Evolutionary conservation across 75 land plant genomes (phyloP), one percentile per base, ranked within the genome.

Genomic region (Azolla pinnata): DNA sequence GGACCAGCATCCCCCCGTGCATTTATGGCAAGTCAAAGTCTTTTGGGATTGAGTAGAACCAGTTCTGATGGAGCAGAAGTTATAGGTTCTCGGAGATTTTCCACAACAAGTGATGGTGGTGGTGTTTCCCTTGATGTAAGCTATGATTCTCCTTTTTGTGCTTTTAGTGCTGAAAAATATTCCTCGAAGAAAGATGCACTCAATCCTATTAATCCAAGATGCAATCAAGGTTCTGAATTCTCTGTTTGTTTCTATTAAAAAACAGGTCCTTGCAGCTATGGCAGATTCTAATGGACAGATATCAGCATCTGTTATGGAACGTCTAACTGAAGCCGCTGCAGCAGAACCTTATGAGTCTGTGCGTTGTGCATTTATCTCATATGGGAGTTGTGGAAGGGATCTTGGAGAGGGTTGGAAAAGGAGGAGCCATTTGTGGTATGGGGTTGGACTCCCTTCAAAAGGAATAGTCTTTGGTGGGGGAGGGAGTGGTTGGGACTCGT

Each of bases 331-430:
- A 12, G 89, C 99, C 7, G 91, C 92, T 25, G 99, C 99, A 38
- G 97, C 99, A n/a, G 99, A 95, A 63, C 99, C 99, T 59, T 95
- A 83, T 70, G 92, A 95, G 52, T 83, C 99, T 62, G 99, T 95
- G 56, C 78, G 85, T 18, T 85, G 85, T 84, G 91, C 99, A 32
- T 95, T 95, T 76, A 88, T 78, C 2, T 95, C 97, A 27, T 95
- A 90, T 76, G 99, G 99, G 2, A 86, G 86, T 62, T 86, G 79
- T 75, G 80, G 81, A 21, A 19, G 67, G 23, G 97, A 95, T 63
- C 66, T 95, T 59, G 80, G 84, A 38, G 88, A 83, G n/a, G 87
- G 99, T 56, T 95, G 99, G 99, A 95, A 95, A 54, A 67, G 68
- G 19, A 76, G 99, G 53, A 95, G 99, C 56, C 75, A 82, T 19